Percentiles rank a stretch among this genome's conserved stretches.
Evolutionary conservation across 2,329 filamentous ascomycete genomes (phyloP).

Genomic region (Sporothrix brunneoviolacea): DNA sequence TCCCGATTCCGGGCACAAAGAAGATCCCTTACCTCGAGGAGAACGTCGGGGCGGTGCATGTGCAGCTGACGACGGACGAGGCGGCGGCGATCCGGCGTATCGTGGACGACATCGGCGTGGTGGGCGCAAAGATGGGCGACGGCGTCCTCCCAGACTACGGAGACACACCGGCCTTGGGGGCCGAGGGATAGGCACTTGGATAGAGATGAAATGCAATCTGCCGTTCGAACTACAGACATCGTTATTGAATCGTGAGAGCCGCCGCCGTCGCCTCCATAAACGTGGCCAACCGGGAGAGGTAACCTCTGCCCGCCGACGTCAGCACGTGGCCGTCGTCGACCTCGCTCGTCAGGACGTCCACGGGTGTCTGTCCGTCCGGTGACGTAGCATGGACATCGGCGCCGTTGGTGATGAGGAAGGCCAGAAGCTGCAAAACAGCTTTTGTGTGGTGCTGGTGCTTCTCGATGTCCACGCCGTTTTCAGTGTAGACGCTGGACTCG

Average conservation of each 20-base stretch:
- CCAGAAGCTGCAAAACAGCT: no score
- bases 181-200: not conserved
- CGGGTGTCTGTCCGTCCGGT: not conserved
- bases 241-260: no score
- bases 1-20: conserved; percentile 51
- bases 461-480: no score
- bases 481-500: no score
- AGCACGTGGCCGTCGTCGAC: not conserved
- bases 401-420: not conserved
- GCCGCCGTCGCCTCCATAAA: not conserved
- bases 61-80: conserved; percentile 30
- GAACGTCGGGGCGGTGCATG: conserved; percentile 31
- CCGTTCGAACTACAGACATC: no score
- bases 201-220: no score
- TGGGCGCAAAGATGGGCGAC: conserved; percentile 15
- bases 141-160: conserved; percentile 14
- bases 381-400: no score
- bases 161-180: conserved; percentile 12
- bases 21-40: conserved; percentile 40
- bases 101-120: conserved; percentile 20
- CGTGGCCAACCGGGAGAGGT: no score
- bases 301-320: not conserved
- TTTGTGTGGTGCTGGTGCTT: no score
- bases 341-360: not conserved
- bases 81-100: conserved; percentile 27